Evolutionary conservation across 805 yeast species (phyloP), one percentile per base, ranked within the genome.

Genomic region (Jamesozyma hellenica): DNA sequence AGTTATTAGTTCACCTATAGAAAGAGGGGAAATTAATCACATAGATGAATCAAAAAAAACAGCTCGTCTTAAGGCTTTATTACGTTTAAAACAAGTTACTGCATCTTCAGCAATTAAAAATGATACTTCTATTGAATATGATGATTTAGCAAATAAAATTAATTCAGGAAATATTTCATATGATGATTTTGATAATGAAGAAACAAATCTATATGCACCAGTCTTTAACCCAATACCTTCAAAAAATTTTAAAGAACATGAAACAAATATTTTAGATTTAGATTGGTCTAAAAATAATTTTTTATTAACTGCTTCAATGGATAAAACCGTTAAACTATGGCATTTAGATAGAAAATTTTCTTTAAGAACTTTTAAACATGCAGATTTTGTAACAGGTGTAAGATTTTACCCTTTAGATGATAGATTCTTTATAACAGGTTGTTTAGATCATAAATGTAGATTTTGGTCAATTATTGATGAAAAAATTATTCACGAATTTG

Each of bases 271-370:
- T 13, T 58, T 85, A n/a, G 75, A 82, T 10, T 53, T 88, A 27
- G 84, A 83, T 51, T 88, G 96, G 96, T 81, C 94, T 38, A 80
- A 79, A 50, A 87, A 86, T 60, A 80, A 80, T 55, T 88, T 88
- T 49, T 56, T 90, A 25, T 56, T 86, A 1, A 70, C 92, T 0
- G 79, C 92, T 3, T 82, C 94, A 1, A 82, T 83, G 80, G 97
- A 88, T 60, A 72, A 75, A 46, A 80, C 94, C 0, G 94, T 78
- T 2, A 74, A 75, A 46, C 63, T 88, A 35, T 88, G 96, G 96
- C 94, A 88, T 57, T 72, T 81, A 11, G 84, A 82, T 30, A 68
- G 88, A 36, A 63, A 61, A 2, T 69, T 65, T 13, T 76, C 85
- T 38, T 63, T 88, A 14, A 71, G 80, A 35, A 68, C 77, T 0